Evolutionary conservation across 192 early-diverging fungal genomes (phyloP), one percentile per base, ranked within the genome.

Genomic region (Obelidium mucronatum): DNA sequence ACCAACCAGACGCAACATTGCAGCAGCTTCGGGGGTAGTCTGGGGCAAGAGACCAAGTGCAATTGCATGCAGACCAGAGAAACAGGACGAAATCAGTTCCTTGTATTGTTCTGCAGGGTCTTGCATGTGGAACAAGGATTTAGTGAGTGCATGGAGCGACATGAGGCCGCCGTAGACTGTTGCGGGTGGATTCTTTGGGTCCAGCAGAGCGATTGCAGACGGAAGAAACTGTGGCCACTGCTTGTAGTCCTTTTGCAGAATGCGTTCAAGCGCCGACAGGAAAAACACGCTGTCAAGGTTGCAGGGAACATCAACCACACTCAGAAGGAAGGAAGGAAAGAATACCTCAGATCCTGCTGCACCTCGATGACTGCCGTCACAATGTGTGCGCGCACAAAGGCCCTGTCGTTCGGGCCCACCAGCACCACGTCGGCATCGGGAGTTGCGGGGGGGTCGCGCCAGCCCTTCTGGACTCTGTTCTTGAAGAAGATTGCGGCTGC

Each of bases 401-500:
- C 81, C 42, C 90, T 90, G 80, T 98, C 96, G 54, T 73, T 8
- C n/a, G 67, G 68, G 13, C 68, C 85, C 24, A 92, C 92, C 37
- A 80, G 83, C 70, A 93, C 91, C 19, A 79, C 42, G 52, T 77
- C 48, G 3, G 24, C 30, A 22, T 55, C 31, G 5, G 79, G 63
- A 58, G 82, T 42, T 39, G 54, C 22, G 48, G 80, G 72, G 56
- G 71, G 40, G 56, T 82, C 40, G 54, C 86, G 78, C 95, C 95
- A 97, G 22, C 89, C 88, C 67, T 86, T 87, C 35, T 82, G 80
- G 40, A 95, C 78, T 6, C 91, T 84, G 83, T 97, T 97, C 77
- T 97, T 97, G 81, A 97, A 94, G 87, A 93, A 96, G 75, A 97
- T 93, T 11, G 94, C 85, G 48, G 83, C 86, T 84, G 78, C n/a